Evolutionary conservation across 2,329 filamentous ascomycete species (phyloP), one percentile per base, ranked within the genome.

Genomic region (Chalara sp.): DNA sequence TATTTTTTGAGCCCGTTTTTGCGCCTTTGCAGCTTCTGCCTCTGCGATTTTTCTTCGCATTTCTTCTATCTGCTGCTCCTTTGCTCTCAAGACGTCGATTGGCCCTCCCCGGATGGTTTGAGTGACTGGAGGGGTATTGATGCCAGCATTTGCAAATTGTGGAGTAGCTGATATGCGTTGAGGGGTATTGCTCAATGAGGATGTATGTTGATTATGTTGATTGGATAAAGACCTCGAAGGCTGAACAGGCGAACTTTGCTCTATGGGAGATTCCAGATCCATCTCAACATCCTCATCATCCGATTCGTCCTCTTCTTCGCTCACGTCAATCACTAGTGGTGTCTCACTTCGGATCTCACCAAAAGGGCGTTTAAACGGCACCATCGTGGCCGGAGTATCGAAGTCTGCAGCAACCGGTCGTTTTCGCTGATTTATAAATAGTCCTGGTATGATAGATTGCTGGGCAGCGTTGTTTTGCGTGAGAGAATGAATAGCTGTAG

Each of bases 301-400:
- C 6, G 72, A 75, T 29, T 74, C 79, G 31, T 65, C 72, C 52
- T 85, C 82, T 56, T 84, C 81, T 31, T 95, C 91, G 63, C 89
- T 95, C 39, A 95, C 84, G 57, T 95, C 81, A 58, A 96, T 95
- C 39, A 96, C 79, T 48, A 95, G 78, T 3, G 78, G 78, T 46
- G 82, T 75, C 29, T 84, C 75, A 47, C 77, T 71, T 29, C 75
- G 73, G 44, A 72, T 74, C 43, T 83, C 79, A 10, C 78, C 79
- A 59, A 84, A 83, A 4, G 81, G 78, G 46, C 84, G 80, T 59
- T 87, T 67, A 52, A 57, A 60, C 6, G 58, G 51, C 3, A 48
- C 35, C 31, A 67, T 61, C 11, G 69, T 63, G 0, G 72, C 68
- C 21, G 74, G 71, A n/a, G 80, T 78, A 53, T 87, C 81, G 56